Percentiles rank a stretch among this genome's conserved stretches.
phyloP scores from a whole-genome alignment of 1,139 yeast species.

The Saccharomyces hybrid region DNA sequence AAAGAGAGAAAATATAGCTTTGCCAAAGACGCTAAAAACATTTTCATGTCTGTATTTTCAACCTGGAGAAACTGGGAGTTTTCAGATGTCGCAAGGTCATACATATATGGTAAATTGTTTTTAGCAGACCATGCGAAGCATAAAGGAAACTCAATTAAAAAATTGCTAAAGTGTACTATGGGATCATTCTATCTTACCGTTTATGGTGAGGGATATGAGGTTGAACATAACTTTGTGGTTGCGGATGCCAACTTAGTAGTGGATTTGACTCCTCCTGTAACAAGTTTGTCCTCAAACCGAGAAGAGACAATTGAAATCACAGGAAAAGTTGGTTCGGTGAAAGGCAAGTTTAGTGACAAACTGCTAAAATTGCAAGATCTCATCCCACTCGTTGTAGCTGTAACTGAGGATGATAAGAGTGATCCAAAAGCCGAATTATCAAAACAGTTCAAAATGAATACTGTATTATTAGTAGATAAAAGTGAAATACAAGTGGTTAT shows the following conservation, averaged over 20 bases:
- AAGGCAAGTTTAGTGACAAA: constrained; percentile 23
- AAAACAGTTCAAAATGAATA: constrained; percentile 16
- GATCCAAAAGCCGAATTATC: constrained; percentile 4
- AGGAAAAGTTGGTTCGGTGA: constrained; percentile 19
- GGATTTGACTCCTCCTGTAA: constrained; percentile 15
- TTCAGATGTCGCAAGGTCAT: constrained; percentile 48
- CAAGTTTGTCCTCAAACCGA: constrained; percentile 9
- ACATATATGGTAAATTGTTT: constrained; percentile 38
- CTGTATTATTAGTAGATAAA: constrained; percentile 16
- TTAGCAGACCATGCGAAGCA: constrained; percentile 12
- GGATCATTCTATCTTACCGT: constrained; percentile 23
- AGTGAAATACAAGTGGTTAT: constrained; percentile 20
- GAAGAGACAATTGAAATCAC: constrained; percentile 20
- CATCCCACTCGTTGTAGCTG: constrained; percentile 7
- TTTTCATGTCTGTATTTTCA: constrained; percentile 52
- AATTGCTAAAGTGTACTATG: constrained; percentile 16
- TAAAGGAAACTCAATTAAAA: constrained; percentile 19
- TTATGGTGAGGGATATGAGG: constrained; percentile 20
- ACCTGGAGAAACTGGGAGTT: constrained; percentile 94
- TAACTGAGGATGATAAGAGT: constrained; percentile 6
- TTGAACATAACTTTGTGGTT: constrained; percentile 21
- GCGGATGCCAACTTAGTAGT: constrained; percentile 17
- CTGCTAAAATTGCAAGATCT: constrained; percentile 15
- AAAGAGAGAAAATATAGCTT: constrained; percentile 29
- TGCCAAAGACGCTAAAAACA: constrained; percentile 46